Evolutionary conservation across 129 eudicot genomes (phyloP).

Genomic region (Tanacetum coccineum): DNA sequence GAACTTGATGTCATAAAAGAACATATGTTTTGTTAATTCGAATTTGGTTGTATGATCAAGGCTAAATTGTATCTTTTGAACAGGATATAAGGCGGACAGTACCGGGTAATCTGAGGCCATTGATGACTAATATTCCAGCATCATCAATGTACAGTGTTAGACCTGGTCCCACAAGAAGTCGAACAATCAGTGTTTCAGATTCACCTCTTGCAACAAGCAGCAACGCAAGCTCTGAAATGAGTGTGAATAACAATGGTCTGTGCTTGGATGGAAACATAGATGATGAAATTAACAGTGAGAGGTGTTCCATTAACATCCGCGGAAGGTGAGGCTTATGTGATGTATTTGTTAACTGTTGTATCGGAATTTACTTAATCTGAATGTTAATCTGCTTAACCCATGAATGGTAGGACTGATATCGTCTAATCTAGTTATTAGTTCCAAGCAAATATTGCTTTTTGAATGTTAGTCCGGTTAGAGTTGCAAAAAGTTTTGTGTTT

Average conservation of each 20-base stretch:
- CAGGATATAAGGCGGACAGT: constrained; percentile 87
- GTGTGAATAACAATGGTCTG: constrained; percentile 61
- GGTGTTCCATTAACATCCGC: constrained; percentile 33
- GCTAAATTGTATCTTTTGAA: constrained; percentile 14
- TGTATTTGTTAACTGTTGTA: constrained; percentile 14
- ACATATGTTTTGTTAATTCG: neutral
- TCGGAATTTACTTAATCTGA: constrained; percentile 17
- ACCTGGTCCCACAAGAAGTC: constrained; percentile 72
- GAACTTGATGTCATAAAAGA: neutral
- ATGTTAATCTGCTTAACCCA: constrained; percentile 26
- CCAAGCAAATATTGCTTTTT: constrained; percentile 6
- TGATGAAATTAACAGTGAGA: constrained; percentile 57
- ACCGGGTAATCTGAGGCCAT: constrained; percentile 86
- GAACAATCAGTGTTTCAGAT: constrained; percentile 70
- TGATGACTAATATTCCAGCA: constrained; percentile 95
- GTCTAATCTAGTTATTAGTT: constrained; percentile 34
- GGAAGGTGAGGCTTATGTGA: constrained; percentile 51
- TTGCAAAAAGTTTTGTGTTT: neutral
- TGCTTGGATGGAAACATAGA: constrained; percentile 59
- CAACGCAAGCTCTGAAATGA: constrained; percentile 89
- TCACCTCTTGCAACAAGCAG: constrained; percentile 97
- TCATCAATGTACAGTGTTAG: constrained; percentile 97
- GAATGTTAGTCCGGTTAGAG: neutral
- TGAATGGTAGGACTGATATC: constrained; percentile 23
- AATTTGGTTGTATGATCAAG: neutral